phyloP scores from a whole-genome alignment of 73 alveolate species.

The Paramecium biaurelia region DNA sequence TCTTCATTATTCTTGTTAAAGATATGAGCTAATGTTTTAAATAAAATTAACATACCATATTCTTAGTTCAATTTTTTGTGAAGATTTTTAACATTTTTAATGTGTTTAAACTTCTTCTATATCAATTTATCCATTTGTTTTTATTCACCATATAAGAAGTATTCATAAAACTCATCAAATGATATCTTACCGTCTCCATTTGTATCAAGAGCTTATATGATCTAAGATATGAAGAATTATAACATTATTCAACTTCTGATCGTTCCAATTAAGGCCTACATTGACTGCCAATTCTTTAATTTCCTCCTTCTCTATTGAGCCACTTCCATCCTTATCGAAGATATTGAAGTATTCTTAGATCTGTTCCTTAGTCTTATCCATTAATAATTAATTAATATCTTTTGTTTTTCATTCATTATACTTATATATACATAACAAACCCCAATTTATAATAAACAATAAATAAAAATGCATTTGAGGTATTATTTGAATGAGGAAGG shows the following conservation, averaged over 20 bases:
- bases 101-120: not conserved
- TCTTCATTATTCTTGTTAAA: not conserved
- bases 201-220: not conserved
- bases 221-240: not conserved
- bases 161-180: conserved; percentile 34
- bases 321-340: conserved; percentile 21
- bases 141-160: not conserved
- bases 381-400: not conserved
- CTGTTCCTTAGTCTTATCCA: conserved; percentile 28
- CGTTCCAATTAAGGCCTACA: not conserved
- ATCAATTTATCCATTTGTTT: not conserved
- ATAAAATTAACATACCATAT: not conserved
- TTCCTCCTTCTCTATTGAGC: conserved; percentile 31
- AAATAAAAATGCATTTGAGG: not conserved
- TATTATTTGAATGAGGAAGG: conserved; percentile 9
- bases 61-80: not conserved
- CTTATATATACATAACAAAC: not conserved
- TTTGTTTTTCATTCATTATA: not conserved
- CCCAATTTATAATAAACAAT: not conserved
- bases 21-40: not conserved
- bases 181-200: conserved; percentile 45
- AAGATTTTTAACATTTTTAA: not conserved
- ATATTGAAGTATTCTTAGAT: not conserved
- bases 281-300: not conserved
- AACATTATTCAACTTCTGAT: not conserved